Conservation (phyloP, 2,329 filamentous ascomycete genomes). For the Pseudogymnoascus sp. region DNA sequence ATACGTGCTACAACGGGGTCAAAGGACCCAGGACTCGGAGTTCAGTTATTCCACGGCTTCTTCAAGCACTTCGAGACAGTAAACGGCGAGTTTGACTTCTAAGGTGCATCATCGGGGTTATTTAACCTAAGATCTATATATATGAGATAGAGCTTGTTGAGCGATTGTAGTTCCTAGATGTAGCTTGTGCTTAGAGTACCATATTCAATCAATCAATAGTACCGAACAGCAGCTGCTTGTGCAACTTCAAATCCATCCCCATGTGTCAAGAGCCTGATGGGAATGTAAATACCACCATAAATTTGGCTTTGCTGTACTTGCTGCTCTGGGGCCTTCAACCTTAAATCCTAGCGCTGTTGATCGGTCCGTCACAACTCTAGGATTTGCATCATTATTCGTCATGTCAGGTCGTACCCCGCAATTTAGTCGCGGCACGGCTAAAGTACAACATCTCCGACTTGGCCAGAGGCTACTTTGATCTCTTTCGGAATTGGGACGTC, state of each 20-base stretch:
- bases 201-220: slow-evolving; percentile 2
- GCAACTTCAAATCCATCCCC: not conserved
- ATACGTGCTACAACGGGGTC: slow-evolving; percentile 82
- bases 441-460: not conserved
- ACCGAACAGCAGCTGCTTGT: not conserved
- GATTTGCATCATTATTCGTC: not conserved
- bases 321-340: not conserved
- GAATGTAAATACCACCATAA: not conserved
- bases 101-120: not conserved
- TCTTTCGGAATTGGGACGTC: not conserved
- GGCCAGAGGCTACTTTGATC: not conserved
- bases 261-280: not conserved
- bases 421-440: slow-evolving; percentile 2
- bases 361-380: not conserved
- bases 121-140: not conserved
- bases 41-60: slow-evolving; percentile 83
- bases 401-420: not conserved
- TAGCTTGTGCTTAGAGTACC: not conserved
- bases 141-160: not conserved
- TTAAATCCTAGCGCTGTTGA: slow-evolving; percentile 4
- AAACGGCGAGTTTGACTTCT: slow-evolving; percentile 64
- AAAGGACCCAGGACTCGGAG: slow-evolving; percentile 78
- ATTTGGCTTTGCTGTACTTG: not conserved
- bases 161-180: not conserved
- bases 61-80: slow-evolving; percentile 79